Percentiles rank a stretch among this genome's conserved stretches.
These are phyloP conservation scores for Lasiodiplodia theobromae DNA, from an alignment of 2,329 filamentous ascomycete genomes.

Conservation along the genomic window DNA sequence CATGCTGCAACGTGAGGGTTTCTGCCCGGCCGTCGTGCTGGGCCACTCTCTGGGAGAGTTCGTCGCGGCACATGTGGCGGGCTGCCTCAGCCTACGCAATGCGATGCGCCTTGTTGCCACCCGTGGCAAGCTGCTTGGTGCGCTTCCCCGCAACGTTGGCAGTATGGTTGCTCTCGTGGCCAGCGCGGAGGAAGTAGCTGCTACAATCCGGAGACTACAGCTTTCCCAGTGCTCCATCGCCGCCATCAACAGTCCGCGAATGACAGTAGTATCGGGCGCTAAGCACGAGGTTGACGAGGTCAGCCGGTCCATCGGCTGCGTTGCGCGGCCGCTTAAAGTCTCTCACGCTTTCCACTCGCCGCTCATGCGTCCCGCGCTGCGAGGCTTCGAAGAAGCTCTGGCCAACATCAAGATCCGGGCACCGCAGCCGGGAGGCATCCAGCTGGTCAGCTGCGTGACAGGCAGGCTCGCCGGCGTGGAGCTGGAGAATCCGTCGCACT, in stretches of 20 bases:
- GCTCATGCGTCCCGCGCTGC: background rate
- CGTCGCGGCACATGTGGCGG: conserved; percentile 48
- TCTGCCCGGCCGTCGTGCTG: conserved; percentile 44
- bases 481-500: too few relatives aligned
- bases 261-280: background rate
- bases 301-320: background rate
- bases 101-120: conserved; percentile 34
- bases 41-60: conserved; percentile 54
- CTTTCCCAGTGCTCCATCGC: background rate
- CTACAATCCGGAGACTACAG: background rate
- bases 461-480: too few relatives aligned
- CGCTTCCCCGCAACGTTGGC: background rate
- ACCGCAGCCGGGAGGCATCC: background rate
- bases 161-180: background rate
- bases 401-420: background rate
- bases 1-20: conserved; percentile 38
- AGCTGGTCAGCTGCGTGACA: background rate
- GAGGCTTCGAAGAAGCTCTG: background rate
- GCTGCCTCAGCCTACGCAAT: conserved; percentile 33
- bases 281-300: background rate
- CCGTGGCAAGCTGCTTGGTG: background rate
- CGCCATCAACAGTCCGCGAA: background rate
- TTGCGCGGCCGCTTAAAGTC: background rate
- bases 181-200: background rate
- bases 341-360: background rate